Base-by-base conservation (phyloP, 768 basidiomycete species). In the Mrakia blollopis region DNA sequence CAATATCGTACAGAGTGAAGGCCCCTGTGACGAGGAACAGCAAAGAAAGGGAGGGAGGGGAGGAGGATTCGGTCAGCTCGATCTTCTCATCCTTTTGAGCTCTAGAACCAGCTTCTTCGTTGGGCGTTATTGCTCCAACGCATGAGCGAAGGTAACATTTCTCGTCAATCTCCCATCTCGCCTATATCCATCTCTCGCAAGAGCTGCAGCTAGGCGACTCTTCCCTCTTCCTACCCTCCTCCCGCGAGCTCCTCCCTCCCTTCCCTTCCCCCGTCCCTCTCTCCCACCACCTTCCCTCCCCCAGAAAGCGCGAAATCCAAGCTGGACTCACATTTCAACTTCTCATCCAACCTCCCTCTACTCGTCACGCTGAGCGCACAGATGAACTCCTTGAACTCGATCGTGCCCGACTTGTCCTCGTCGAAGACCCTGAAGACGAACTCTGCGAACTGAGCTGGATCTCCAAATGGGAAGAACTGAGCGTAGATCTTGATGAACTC, bases 401-500 rank as follows among this genome's bases (percentile, higher is more conserved):
- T 99, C 37, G 92, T 93, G 2, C 83, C 84, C 75, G 93, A 93
- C 85, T 83, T 83, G 79, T 84, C 84, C 78, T 84, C 84, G 73
- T 84, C 84, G 76, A 84, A 84, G 0, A 84, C 83, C 80, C 82
- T 47, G 63, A 78, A 72, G 47, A 77, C 72, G 61, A 78, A 95
- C 84, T 98, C 92, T 54, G 97, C 94, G 82, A 99, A 99, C 83
- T 96, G 92, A 77, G 87, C 89, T 11, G 97, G 96, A 84, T 99
- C 96, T 79, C 97, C 97, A 82, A 99, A 99, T 35, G 97, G 97
- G 87, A 99, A 99, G 91, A 99, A 99, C 84, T 98, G 97, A 83
- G 94, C 94, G 88, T 98, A 99, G 87, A 99, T 99, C 84, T 91
- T 90, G 81, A 91, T 88, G 86, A 99, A 99, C 83, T 95, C 95